These are phyloP conservation scores for Coemansia sp. DNA, from an alignment of 192 early-diverging fungal species.

Conservation along the genomic window DNA sequence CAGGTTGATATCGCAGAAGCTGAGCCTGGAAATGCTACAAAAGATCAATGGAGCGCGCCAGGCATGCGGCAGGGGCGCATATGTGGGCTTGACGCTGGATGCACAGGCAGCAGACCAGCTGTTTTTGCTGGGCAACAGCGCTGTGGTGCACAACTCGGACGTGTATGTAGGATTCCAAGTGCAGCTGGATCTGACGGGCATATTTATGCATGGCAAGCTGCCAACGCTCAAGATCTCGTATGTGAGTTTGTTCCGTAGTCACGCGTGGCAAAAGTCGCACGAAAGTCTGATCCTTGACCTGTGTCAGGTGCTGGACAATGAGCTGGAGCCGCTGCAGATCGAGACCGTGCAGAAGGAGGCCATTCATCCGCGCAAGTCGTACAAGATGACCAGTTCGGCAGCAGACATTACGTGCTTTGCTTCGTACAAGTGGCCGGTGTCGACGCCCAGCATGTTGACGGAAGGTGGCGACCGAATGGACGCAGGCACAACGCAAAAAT, in stretches of 20 bases:
- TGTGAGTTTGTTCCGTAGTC: slow-evolving; percentile 97
- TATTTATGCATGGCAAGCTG: slow-evolving; percentile 99
- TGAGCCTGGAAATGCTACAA: neutral
- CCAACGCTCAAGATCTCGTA: slow-evolving; percentile 98
- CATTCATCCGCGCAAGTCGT: slow-evolving; percentile 98
- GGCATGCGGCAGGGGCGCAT: slow-evolving; percentile 11
- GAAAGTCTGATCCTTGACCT: slow-evolving; percentile 78
- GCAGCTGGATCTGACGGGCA: slow-evolving; percentile 98
- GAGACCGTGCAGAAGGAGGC: slow-evolving; percentile 99
- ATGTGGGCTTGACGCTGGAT: slow-evolving; percentile 34
- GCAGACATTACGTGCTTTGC: slow-evolving; percentile 95
- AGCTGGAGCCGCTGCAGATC: slow-evolving; percentile 94
- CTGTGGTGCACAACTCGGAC: slow-evolving; percentile 67
- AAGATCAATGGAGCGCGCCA: slow-evolving; percentile 9
- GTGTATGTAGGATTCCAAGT: slow-evolving; percentile 99
- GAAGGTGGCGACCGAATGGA: slow-evolving; percentile 96
- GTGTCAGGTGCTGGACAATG: slow-evolving; percentile 95
- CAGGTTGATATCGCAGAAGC: neutral
- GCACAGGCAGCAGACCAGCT: slow-evolving; percentile 24
- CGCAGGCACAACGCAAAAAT: slow-evolving; percentile 93
- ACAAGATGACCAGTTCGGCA: slow-evolving; percentile 96
- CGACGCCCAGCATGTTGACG: slow-evolving; percentile 87
- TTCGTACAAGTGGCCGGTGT: slow-evolving; percentile 97
- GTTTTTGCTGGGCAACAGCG: slow-evolving; percentile 50
- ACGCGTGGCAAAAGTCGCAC: slow-evolving; percentile 99